Evolutionary conservation across 1,139 yeast genomes (phyloP).

Genomic region (Eremothecium coryli): DNA sequence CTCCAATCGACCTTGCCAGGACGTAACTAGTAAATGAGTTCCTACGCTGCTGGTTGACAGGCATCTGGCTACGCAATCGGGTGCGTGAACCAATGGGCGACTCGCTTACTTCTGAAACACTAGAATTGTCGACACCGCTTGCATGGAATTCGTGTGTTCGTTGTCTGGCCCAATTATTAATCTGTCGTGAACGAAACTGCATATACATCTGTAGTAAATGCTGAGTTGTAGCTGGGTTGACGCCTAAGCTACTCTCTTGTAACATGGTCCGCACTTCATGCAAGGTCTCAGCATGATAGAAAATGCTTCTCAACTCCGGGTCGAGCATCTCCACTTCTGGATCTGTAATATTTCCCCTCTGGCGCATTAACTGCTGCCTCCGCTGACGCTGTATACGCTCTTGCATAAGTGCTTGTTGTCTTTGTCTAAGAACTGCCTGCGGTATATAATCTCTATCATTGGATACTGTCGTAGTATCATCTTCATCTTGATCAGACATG

Average conservation of each 20-base stretch:
- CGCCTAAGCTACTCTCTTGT: conserved; percentile 5
- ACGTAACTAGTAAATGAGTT: conserved; percentile 2
- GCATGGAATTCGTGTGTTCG: conserved; percentile 5
- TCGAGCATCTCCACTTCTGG: conserved; percentile 7
- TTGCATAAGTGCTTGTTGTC: conserved; percentile 11
- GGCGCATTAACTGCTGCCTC: conserved; percentile 7
- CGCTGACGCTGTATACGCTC: conserved; percentile 10
- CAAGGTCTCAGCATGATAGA: conserved; percentile 20
- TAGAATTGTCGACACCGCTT: conserved; percentile 5
- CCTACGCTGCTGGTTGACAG: conserved; percentile 2
- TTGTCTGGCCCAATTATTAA: conserved; percentile 17
- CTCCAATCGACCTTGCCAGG: conserved; percentile 2
- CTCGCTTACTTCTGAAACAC: conserved; percentile 1
- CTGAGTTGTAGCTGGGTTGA: conserved; percentile 6
- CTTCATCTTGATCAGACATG: conserved; percentile 5
- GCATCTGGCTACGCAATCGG: neutral
- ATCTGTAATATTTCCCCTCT: conserved; percentile 5
- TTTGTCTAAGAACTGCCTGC: conserved; percentile 8
- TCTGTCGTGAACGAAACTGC: conserved; percentile 18
- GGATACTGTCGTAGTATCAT: conserved; percentile 11
- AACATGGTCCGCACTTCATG: conserved; percentile 20
- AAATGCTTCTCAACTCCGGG: conserved; percentile 17
- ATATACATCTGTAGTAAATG: conserved; percentile 18
- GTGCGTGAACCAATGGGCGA: neutral
- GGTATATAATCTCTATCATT: conserved; percentile 13